Base-by-base conservation (phyloP, 2,329 filamentous ascomycete genomes). In the Herpomyces periplanetae region DNA sequence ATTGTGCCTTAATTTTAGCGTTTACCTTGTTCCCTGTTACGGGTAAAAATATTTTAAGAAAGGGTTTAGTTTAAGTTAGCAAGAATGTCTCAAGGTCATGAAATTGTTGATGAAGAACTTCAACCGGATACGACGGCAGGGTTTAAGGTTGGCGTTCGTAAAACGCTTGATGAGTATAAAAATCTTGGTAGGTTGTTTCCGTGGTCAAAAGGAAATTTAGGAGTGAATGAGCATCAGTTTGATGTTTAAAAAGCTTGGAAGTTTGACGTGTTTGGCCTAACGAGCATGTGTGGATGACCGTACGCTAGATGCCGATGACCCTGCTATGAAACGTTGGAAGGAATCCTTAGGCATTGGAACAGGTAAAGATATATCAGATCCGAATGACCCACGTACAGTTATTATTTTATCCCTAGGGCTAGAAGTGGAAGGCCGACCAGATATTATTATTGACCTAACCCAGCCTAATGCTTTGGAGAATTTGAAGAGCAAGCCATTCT, bases 101-200 rank as follows among this genome's bases (percentile, higher is more conserved):
- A n/a, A 17, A 25, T 30, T 11, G 32, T 43, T 27, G 52, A 66
- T 6, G 69, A 87, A 25, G 75, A 91, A 34, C 56, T 75, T 29
- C 49, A 64, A 40, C 62, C 69, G 27, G 65, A 80, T 46, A 53
- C 62, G 45, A 88, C 73, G 28, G 61, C 73, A 44, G 75, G 75
- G 38, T 91, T 88, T 61, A 88, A 84, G 57, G 64, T 88, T 36
- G 73, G 69, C 30, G 69, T 88, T 55, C 88, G 88, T 61, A 87
- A 91, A 55, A 84, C 68, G 31, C 51, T 96, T 35, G 66, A 75
- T 27, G 66, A 88, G 42, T 88, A 88, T 44, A 53, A 75, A 36
- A 51, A 87, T 40, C 63, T 96, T 44, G 80, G 71, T 85, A 48
- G 35, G 65, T 48, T n/a, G n/a, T n/a, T n/a, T n/a, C n/a, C n/a